Evolutionary conservation across 768 basidiomycete species (phyloP).

Genomic region (Boletus sensibilis): DNA sequence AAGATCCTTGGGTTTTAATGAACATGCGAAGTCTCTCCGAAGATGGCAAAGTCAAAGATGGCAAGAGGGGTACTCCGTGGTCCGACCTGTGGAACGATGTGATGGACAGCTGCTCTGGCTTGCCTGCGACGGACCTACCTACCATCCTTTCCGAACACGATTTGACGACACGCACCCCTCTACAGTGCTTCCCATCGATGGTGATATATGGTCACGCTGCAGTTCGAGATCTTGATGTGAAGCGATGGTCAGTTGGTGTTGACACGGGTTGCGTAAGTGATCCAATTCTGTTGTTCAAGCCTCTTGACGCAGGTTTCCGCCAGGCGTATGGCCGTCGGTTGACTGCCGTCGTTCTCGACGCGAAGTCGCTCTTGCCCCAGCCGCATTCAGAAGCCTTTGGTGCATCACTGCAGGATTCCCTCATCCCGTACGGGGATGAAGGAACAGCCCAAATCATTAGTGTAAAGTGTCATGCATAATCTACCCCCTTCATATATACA

Average conservation of each 20-base stretch:
- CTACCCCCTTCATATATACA: not conserved
- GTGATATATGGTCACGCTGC: constrained; percentile 91
- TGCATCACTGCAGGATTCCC: constrained; percentile 19
- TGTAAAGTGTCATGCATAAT: constrained; percentile 42
- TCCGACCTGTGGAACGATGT: constrained; percentile 68
- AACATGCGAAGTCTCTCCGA: constrained; percentile 41
- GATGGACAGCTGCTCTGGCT: constrained; percentile 59
- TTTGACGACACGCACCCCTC: constrained; percentile 15
- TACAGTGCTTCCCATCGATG: constrained; percentile 69
- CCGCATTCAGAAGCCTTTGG: constrained; percentile 15
- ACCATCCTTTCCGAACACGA: not conserved
- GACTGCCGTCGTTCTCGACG: constrained; percentile 64
- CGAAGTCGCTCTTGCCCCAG: constrained; percentile 17
- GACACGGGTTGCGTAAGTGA: constrained; percentile 81
- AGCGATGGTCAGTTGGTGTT: constrained; percentile 80
- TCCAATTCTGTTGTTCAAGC: not conserved
- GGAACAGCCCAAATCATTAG: constrained; percentile 49
- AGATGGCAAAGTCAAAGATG: constrained; percentile 32
- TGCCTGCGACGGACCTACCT: constrained; percentile 21
- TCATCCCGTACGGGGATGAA: constrained; percentile 57
- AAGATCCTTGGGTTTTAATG: constrained; percentile 66
- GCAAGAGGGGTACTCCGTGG: constrained; percentile 65
- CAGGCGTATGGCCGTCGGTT: constrained; percentile 60
- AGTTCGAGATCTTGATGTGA: constrained; percentile 73
- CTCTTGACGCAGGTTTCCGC: not conserved